phyloP scores from a whole-genome alignment of 495 filamentous ascomycete genomes.

The Aspergillus carlsbadensis region DNA sequence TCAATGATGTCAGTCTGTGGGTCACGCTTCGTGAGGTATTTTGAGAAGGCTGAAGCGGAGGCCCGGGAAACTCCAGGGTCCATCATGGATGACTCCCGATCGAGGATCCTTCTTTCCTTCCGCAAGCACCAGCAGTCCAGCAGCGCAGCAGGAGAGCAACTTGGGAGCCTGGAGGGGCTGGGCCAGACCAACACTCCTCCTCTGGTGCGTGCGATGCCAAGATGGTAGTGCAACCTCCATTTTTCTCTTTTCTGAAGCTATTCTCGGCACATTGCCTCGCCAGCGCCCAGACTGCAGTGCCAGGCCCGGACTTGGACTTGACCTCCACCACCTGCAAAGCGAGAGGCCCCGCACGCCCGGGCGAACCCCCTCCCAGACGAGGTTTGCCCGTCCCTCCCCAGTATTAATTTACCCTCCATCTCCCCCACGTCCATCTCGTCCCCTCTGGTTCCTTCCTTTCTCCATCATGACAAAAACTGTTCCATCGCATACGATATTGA shows the following conservation, averaged over 20 bases:
- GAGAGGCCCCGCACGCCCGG: slow-evolving; percentile 10
- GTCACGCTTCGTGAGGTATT: not conserved
- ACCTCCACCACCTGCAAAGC: not conserved
- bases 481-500: not conserved
- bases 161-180: not conserved
- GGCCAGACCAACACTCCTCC: not conserved
- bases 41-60: not conserved
- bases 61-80: not conserved
- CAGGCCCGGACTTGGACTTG: not conserved
- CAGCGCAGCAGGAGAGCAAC: not conserved
- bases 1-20: slow-evolving; percentile 16
- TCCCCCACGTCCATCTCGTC: not conserved
- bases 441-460: not conserved
- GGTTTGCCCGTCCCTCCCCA: not conserved
- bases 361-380: not conserved
- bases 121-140: not conserved
- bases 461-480: not conserved
- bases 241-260: slow-evolving; percentile 8
- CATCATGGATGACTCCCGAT: not conserved
- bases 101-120: not conserved
- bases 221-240: slow-evolving; percentile 7
- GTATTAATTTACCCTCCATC: not conserved
- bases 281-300: not conserved
- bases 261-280: slow-evolving; percentile 10
- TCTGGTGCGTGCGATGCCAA: slow-evolving; percentile 5